These are phyloP conservation scores for Calonectria hongkongensis DNA, from an alignment of 2,329 filamentous ascomycete genomes.

Conservation along the genomic window DNA sequence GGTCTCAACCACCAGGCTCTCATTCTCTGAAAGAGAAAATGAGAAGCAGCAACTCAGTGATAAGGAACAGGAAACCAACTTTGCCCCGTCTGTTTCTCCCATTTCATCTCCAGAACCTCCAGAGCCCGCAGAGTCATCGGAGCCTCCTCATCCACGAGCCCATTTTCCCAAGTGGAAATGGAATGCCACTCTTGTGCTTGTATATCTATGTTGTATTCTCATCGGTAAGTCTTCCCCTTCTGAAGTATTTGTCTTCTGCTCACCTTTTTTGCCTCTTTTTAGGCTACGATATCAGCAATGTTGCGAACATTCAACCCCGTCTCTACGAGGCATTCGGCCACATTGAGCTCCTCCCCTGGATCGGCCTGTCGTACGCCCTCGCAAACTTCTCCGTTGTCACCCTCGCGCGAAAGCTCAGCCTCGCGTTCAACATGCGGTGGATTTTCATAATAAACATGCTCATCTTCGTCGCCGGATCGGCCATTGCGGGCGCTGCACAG, in stretches of 20 bases:
- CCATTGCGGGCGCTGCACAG: constrained; percentile 55
- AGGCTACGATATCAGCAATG: constrained; percentile 67
- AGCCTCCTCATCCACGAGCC: constrained; percentile 31
- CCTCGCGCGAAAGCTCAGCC: constrained; percentile 58
- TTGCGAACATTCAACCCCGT: constrained; percentile 73
- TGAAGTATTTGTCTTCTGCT: too few species aligned
- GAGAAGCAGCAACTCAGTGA: neutral
- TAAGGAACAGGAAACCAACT: neutral
- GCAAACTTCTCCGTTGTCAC: constrained; percentile 59
- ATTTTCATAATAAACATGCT: constrained; percentile 52
- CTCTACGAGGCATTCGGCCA: constrained; percentile 71
- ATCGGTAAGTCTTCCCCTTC: constrained; percentile 26
- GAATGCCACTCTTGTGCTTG: constrained; percentile 29
- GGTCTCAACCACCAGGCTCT: constrained; percentile 26
- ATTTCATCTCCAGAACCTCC: neutral
- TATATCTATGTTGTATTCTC: constrained; percentile 37
- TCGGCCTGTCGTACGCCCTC: constrained; percentile 60
- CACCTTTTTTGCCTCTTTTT: neutral
- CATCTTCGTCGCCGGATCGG: constrained; percentile 56
- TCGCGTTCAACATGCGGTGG: constrained; percentile 58
- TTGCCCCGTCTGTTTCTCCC: neutral
- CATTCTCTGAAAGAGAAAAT: constrained; percentile 34
- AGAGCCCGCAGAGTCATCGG: neutral
- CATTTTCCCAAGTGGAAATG: constrained; percentile 40
- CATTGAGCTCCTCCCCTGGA: constrained; percentile 63